Base-by-base conservation (phyloP, 176 grass and related monocot species). In the Elaeis guineensis region DNA sequence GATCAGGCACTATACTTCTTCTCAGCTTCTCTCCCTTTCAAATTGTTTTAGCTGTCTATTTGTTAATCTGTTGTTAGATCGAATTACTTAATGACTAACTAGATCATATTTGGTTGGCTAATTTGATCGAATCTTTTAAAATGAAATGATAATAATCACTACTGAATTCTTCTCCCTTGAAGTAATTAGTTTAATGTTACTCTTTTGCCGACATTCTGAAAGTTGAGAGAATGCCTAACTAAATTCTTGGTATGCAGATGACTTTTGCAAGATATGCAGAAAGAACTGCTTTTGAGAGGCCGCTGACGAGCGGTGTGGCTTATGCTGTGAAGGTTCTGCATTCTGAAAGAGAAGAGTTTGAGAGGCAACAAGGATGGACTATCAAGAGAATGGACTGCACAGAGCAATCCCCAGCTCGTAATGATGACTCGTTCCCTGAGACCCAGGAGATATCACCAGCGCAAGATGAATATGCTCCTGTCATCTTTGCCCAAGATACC, bases 351-450 rank as follows among this genome's bases (percentile, higher is more conserved):
- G 87, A 98, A 39, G 73, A 78, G 50, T 98, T 98, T 76, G 94
- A 98, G 76, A 81, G 72, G 26, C 67, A 83, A 63, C 94, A 98
- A 18, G 94, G 94, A 0, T 98, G 88, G 88, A 81, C 55, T 54
- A 93, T 92, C 71, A 98, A 98, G 85, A 89, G 86, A 78, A 86
- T 98, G 84, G 91, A 98, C 70, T 83, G 72, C 1, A 83, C 84
- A 52, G 83, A 85, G 44, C 72, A 83, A 26, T 78, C 84, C 19
- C 77, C 76, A 17, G 80, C 72, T 8, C 80, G 61, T 0, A 68
- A 82, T 0, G 79, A 92, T 69, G 84, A 57, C 58, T 66, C 72
- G 52, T 60, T 59, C 15, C 51, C 67, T 2, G 91, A 88, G 75
- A 75, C 75, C 65, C 71, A 54, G 19, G 84, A 79, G 58, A 52